A percentile compares a stretch with the other conserved stretches of the same genome.
Evolutionary conservation across 352 stramenopile species (phyloP).

Genomic region (Phytophthora europaea): DNA sequence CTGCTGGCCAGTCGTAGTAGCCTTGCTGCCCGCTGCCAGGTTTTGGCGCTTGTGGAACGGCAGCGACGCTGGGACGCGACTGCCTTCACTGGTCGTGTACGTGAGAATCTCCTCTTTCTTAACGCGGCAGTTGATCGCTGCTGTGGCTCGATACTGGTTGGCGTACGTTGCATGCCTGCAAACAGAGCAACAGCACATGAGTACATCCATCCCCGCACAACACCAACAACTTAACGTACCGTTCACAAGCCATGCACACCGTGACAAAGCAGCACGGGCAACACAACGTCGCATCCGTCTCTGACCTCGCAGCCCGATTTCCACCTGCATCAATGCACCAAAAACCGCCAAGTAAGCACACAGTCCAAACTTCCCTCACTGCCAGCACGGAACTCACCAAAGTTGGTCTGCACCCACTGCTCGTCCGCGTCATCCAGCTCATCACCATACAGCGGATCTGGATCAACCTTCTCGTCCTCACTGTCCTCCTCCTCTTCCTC

Average conservation of each 20-base stretch:
- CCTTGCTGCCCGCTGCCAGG: slow-evolving; percentile 15
- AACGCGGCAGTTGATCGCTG: slow-evolving; percentile 80
- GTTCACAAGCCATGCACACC: slow-evolving; percentile 79
- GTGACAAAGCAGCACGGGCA: slow-evolving; percentile 88
- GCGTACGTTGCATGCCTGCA: slow-evolving; percentile 67
- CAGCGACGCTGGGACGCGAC: slow-evolving; percentile 20
- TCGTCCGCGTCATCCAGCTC: slow-evolving; percentile 70
- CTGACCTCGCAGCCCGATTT: not conserved
- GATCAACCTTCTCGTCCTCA: slow-evolving; percentile 35
- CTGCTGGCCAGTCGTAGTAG: slow-evolving; percentile 28
- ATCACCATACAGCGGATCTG: slow-evolving; percentile 76
- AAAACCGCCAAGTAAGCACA: slow-evolving; percentile 6
- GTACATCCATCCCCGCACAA: not conserved
- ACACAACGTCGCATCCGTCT: slow-evolving; percentile 70
- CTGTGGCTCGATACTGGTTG: slow-evolving; percentile 73
- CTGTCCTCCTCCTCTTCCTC: slow-evolving; percentile 18
- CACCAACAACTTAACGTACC: slow-evolving; percentile 34
- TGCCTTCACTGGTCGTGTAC: slow-evolving; percentile 47
- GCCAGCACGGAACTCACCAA: slow-evolving; percentile 44
- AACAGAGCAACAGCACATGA: slow-evolving; percentile 9
- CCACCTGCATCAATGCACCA: slow-evolving; percentile 13
- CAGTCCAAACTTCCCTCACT: not conserved
- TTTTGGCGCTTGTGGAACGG: slow-evolving; percentile 57
- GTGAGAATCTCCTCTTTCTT: slow-evolving; percentile 75
- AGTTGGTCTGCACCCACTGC: slow-evolving; percentile 75